These are phyloP conservation scores for Vitis hybrid DNA, from an alignment of 177 flowering plant genomes.

Conservation along the genomic window DNA sequence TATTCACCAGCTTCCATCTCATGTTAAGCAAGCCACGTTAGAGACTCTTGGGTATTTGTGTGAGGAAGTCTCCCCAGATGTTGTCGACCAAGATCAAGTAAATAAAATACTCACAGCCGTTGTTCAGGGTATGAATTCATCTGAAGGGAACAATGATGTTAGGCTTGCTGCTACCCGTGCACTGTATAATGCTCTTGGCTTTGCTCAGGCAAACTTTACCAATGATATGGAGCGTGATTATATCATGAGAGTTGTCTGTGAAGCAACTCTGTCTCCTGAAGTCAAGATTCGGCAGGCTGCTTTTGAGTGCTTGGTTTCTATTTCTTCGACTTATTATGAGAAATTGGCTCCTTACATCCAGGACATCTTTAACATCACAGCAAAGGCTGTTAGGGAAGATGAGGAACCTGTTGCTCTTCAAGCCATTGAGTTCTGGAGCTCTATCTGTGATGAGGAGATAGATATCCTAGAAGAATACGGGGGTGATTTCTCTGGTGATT, in stretches of 20 bases:
- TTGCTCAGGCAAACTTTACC: constrained; percentile 68
- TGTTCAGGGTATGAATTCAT: constrained; percentile 73
- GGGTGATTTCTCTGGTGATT: constrained; percentile 56
- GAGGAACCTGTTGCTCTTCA: constrained; percentile 75
- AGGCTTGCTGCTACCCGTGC: constrained; percentile 68
- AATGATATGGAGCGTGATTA: constrained; percentile 80
- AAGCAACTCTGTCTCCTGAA: constrained; percentile 61
- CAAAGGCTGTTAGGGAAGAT: constrained; percentile 73
- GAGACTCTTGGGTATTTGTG: constrained; percentile 78
- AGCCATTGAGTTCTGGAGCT: constrained; percentile 80
- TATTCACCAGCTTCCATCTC: constrained; percentile 55
- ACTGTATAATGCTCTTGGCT: constrained; percentile 65
- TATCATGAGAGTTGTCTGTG: constrained; percentile 76
- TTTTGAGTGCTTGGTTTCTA: constrained; percentile 73
- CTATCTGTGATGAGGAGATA: constrained; percentile 75
- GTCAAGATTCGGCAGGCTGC: constrained; percentile 70
- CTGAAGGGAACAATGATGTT: constrained; percentile 59
- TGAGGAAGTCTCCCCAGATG: constrained; percentile 78
- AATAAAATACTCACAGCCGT: constrained; percentile 78
- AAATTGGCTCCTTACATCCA: constrained; percentile 65
- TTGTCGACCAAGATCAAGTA: constrained; percentile 71
- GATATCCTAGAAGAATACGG: constrained; percentile 68
- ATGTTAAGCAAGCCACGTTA: constrained; percentile 70
- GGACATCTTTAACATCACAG: constrained; percentile 62
- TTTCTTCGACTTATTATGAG: constrained; percentile 65